Percentiles rank a stretch among this genome's conserved stretches.
Evolutionary conservation across 768 basidiomycete species (phyloP).

Genomic region (Kwoniella europaea): DNA sequence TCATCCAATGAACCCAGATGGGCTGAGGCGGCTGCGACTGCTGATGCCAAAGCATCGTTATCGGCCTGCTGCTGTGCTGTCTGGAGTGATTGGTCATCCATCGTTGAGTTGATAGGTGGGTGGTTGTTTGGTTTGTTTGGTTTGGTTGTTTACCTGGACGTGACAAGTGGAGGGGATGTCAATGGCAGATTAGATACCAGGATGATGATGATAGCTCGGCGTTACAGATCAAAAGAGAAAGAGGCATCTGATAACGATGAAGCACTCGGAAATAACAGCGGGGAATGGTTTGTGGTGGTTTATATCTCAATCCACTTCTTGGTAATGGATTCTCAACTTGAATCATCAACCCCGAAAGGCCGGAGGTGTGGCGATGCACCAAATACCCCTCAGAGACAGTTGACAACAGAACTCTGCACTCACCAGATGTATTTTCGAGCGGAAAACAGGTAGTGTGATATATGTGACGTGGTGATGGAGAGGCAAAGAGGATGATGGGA

Average conservation of each 20-base stretch:
- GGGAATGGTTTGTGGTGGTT: constrained; percentile 11
- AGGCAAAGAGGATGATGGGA: not conserved
- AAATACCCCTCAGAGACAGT: not conserved
- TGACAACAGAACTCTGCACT: not conserved
- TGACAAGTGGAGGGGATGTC: constrained; percentile 25
- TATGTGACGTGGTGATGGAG: not conserved
- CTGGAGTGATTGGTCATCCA: constrained; percentile 32
- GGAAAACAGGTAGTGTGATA: not conserved
- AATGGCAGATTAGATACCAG: not conserved
- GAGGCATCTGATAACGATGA: constrained; percentile 24
- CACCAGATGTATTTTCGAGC: constrained; percentile 1
- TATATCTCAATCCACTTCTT: not conserved
- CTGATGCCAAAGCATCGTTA: constrained; percentile 43
- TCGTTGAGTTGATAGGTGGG: constrained; percentile 19
- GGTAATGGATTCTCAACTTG: not conserved
- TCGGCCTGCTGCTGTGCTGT: constrained; percentile 37
- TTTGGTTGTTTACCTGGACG: constrained; percentile 6
- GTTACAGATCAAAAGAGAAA: constrained; percentile 21
- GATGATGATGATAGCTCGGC: constrained; percentile 29
- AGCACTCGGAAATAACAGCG: constrained; percentile 18
- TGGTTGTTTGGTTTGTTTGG: too few species aligned
- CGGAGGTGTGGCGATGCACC: constrained; percentile 14
- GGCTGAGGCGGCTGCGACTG: constrained; percentile 40
- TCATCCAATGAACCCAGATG: constrained; percentile 32
- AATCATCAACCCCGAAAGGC: constrained; percentile 17